Evolutionary conservation across 2,329 filamentous ascomycete genomes (phyloP).

Genomic region (Zarea fungicola): DNA sequence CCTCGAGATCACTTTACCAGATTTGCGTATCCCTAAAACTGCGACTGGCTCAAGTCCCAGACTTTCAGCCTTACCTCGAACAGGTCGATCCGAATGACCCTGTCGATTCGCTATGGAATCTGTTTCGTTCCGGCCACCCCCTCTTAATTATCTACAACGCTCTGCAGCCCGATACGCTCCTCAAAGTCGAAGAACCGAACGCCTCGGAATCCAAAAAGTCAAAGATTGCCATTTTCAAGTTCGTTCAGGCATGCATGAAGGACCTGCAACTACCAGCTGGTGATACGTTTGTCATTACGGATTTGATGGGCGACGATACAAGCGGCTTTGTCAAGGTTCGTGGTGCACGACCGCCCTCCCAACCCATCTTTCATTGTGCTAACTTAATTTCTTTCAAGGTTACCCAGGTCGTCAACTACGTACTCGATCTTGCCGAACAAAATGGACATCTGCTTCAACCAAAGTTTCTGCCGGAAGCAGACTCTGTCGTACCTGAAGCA

Average conservation of each 20-base stretch:
- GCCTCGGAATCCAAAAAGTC: constrained; percentile 67
- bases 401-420: constrained; percentile 84
- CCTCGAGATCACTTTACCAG: constrained; percentile 87
- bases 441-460: constrained; percentile 65
- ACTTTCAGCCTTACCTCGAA: constrained; percentile 69
- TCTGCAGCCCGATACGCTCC: constrained; percentile 62
- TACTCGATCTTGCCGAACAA: constrained; percentile 79
- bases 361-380: constrained; percentile 3
- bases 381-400: constrained; percentile 42
- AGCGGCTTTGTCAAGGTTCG: constrained; percentile 91
- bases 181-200: constrained; percentile 61
- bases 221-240: constrained; percentile 87
- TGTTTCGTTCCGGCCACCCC: constrained; percentile 77
- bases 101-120: constrained; percentile 85
- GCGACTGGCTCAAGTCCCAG: constrained; percentile 76
- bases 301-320: constrained; percentile 89
- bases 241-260: constrained; percentile 81
- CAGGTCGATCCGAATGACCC: constrained; percentile 69
- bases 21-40: constrained; percentile 84
- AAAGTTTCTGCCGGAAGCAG: constrained; percentile 53
- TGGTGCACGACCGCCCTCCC: background rate
- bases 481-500: constrained; percentile 38
- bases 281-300: constrained; percentile 87
- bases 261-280: constrained; percentile 73
- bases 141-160: constrained; percentile 86